phyloP scores from a whole-genome alignment of 306 rosid genomes.

The Erythrophleum fordii region DNA sequence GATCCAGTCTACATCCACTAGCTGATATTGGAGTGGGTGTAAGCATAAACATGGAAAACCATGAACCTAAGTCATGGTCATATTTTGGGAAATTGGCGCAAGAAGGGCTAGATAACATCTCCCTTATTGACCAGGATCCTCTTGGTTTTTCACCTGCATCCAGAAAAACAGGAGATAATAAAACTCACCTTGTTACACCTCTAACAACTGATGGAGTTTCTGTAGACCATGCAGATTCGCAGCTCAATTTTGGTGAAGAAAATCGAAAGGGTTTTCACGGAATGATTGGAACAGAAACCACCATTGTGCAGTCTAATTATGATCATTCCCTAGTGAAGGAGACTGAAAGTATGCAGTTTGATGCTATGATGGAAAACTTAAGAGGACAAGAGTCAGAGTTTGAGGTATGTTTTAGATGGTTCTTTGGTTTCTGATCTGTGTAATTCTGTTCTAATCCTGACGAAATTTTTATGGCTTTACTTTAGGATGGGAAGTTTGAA shows the following conservation, averaged over 20 bases:
- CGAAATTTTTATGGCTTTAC: slow-evolving; percentile 21
- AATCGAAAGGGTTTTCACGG: slow-evolving; percentile 47
- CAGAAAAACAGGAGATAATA: slow-evolving; percentile 44
- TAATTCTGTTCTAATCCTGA: slow-evolving; percentile 34
- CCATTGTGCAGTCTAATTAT: slow-evolving; percentile 45
- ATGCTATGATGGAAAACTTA: slow-evolving; percentile 46
- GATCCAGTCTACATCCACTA: slow-evolving; percentile 51
- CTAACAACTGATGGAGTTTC: slow-evolving; percentile 57
- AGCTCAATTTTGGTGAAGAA: slow-evolving; percentile 53
- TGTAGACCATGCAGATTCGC: slow-evolving; percentile 51
- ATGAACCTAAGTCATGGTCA: slow-evolving; percentile 80
- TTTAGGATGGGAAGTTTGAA: slow-evolving; percentile 61
- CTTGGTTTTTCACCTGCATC: slow-evolving; percentile 55
- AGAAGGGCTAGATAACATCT: slow-evolving; percentile 67
- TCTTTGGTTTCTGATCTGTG: slow-evolving; percentile 27
- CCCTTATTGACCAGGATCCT: slow-evolving; percentile 89
- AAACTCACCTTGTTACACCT: slow-evolving; percentile 61
- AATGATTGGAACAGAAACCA: slow-evolving; percentile 43
- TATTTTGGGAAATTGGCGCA: slow-evolving; percentile 81
- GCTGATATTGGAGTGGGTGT: slow-evolving; percentile 59
- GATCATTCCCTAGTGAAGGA: slow-evolving; percentile 51
- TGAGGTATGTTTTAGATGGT: slow-evolving; percentile 48
- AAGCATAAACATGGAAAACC: slow-evolving; percentile 79
- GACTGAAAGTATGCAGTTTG: slow-evolving; percentile 61
- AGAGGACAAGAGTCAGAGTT: slow-evolving; percentile 57